A percentile compares a stretch with the other conserved stretches of the same genome.
These are phyloP conservation scores for Scedosporium boydii DNA, from an alignment of 2,329 filamentous ascomycete genomes.

Conservation along the genomic window DNA sequence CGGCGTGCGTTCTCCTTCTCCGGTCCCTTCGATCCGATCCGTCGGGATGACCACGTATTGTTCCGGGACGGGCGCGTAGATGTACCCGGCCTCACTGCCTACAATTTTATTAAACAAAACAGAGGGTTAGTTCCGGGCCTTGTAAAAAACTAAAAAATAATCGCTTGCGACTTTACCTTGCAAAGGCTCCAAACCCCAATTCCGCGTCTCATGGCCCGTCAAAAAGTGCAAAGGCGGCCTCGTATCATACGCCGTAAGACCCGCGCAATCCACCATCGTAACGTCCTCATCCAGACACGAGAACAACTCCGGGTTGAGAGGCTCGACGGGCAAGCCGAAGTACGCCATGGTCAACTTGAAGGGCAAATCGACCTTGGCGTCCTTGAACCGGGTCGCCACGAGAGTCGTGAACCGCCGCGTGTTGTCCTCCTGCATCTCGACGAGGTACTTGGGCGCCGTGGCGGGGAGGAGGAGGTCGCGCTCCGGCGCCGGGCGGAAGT, in stretches of 20 bases:
- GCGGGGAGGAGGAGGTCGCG: constrained; percentile 18
- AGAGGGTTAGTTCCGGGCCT: neutral
- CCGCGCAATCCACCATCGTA: constrained; percentile 11
- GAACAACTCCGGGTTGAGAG: constrained; percentile 17
- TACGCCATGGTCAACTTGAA: constrained; percentile 36
- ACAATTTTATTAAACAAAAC: neutral
- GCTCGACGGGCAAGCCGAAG: constrained; percentile 36
- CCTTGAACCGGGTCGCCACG: constrained; percentile 21
- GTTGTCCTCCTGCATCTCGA: constrained; percentile 21
- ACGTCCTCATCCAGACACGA: constrained; percentile 16
- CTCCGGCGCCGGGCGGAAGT: constrained; percentile 19
- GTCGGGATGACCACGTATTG: neutral
- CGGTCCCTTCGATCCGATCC: neutral
- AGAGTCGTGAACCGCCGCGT: constrained; percentile 19
- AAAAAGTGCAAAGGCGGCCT: constrained; percentile 22
- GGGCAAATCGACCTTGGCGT: constrained; percentile 17
- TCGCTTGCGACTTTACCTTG: constrained; percentile 12
- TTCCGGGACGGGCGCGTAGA: neutral
- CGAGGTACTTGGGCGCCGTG: constrained; percentile 14
- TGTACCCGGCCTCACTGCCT: neutral
- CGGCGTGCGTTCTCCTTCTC: too few relatives aligned
- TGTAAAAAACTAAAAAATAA: neutral
- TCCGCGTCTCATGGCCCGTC: constrained; percentile 19
- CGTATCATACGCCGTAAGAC: constrained; percentile 12
- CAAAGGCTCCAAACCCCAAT: constrained; percentile 18